Conservation (phyloP, 805 yeast species). For the Suhomyces pyralidae region DNA sequence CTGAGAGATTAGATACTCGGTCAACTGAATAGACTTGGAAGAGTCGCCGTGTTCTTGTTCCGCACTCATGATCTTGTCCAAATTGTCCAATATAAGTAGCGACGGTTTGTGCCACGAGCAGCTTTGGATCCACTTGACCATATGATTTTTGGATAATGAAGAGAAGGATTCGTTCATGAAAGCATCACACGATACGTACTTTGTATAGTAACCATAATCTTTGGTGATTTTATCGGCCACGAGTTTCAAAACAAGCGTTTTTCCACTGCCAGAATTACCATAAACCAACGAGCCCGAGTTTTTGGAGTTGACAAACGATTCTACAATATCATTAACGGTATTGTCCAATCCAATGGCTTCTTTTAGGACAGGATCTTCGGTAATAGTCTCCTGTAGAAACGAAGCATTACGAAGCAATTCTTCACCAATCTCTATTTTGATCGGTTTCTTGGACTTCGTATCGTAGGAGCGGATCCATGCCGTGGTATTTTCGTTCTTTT, state of each 20-base stretch:
- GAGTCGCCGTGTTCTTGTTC: constrained; percentile 62
- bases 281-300: constrained; percentile 58
- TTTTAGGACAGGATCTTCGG: constrained; percentile 1
- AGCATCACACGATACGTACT: constrained; percentile 51
- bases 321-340: constrained; percentile 36
- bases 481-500: constrained; percentile 38
- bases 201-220: constrained; percentile 44
- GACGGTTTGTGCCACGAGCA: constrained; percentile 80
- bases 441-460: constrained; percentile 24
- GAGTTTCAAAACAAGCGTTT: constrained; percentile 52
- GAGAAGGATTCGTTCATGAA: constrained; percentile 54
- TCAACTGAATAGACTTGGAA: constrained; percentile 57
- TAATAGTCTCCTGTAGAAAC: constrained; percentile 21
- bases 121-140: constrained; percentile 44
- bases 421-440: constrained; percentile 48
- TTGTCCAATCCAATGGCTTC: constrained; percentile 58
- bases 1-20: constrained; percentile 53
- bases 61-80: constrained; percentile 69
- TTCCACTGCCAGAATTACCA: constrained; percentile 84
- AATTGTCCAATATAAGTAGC: constrained; percentile 69
- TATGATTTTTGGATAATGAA: constrained; percentile 42
- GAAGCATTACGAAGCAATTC: constrained; percentile 47
- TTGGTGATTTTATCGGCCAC: constrained; percentile 35
- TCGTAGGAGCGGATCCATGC: constrained; percentile 43
- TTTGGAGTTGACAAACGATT: constrained; percentile 40